Evolutionary conservation across 305 asterid species (phyloP).

Genomic region (Fraxinus baroniana): DNA sequence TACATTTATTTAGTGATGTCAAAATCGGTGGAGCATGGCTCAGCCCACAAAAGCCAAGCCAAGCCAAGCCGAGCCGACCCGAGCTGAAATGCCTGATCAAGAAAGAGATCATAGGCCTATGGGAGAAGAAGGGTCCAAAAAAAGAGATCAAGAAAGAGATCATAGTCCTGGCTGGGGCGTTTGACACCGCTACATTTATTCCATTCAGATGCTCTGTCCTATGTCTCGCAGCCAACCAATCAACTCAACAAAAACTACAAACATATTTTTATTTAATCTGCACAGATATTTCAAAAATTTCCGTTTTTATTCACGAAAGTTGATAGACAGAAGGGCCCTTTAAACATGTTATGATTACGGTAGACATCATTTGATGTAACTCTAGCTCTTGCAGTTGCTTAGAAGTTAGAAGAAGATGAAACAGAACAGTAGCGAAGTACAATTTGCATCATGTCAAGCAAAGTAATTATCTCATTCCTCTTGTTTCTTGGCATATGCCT

Average conservation of each 20-base stretch:
- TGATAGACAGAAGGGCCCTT: conserved; percentile 23
- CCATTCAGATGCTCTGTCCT: conserved; percentile 14
- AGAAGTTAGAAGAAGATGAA: conserved; percentile 25
- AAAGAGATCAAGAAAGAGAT: not conserved
- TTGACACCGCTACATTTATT: conserved; percentile 22
- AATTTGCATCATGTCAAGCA: conserved; percentile 50
- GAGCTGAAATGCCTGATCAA: not conserved
- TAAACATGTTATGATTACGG: conserved; percentile 26
- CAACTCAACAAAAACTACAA: conserved; percentile 14
- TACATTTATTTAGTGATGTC: not conserved
- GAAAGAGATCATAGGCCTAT: not conserved
- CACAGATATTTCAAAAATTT: not conserved
- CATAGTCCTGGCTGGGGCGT: not conserved
- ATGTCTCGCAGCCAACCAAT: conserved; percentile 8
- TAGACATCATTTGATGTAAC: conserved; percentile 34
- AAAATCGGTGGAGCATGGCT: not conserved
- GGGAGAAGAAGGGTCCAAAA: not conserved
- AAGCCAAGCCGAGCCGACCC: not conserved
- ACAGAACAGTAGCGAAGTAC: conserved; percentile 23
- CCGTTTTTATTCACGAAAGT: conserved; percentile 25
- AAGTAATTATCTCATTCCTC: conserved; percentile 35
- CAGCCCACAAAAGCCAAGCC: not conserved
- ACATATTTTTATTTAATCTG: conserved; percentile 13
- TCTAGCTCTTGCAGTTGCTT: conserved; percentile 18
- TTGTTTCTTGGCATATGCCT: conserved; percentile 35